Evolutionary conservation across 306 rosid genomes (phyloP), one percentile per base, ranked within the genome.

Genomic region (Quillaja saponaria): DNA sequence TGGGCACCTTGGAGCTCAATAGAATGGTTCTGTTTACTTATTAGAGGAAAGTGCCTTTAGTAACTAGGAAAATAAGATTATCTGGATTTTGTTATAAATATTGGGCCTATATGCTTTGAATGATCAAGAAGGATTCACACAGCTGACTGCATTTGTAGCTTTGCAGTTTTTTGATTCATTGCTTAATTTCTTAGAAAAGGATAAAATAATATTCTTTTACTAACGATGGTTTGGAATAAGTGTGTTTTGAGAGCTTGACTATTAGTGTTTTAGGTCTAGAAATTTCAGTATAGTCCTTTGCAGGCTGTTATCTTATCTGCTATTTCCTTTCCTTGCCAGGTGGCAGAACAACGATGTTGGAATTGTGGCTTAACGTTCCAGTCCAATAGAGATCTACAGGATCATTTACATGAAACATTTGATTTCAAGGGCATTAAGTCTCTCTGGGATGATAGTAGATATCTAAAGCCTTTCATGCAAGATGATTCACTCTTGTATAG

Each of bases 401-500:
- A 78, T 69, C 96, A 92, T 84, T 76, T 83, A 64, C 99, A 92
- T 58, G 78, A 82, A 67, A 61, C 72, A 15, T 16, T 31, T 9
- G 55, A 69, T 61, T 65, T 82, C 19, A 66, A 66, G 55, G 83
- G 58, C 51, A 55, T 84, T 34, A 76, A 75, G 77, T 64, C 68
- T 72, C 59, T 28, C 13, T 87, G 94, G 96, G 73, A 81, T 31
- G 82, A 78, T 9, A 94, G 89, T 51, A 75, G 69, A 56, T 87
- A 81, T 75, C 77, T 92, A n/a, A 83, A 83, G 53, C 95, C 99
- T 56, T 83, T 92, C 74, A 34, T 82, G 58, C 73, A 62, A 76
- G 87, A 85, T 6, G 99, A 92, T 85, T 74, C 87, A 0, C 74
- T 92, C 57, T 71, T 92, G 79, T 89, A 73, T 81, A 84, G 81